Evolutionary conservation across 768 basidiomycete species (phyloP), one percentile per base, ranked within the genome.

Genomic region (Mycena albidolilacea): DNA sequence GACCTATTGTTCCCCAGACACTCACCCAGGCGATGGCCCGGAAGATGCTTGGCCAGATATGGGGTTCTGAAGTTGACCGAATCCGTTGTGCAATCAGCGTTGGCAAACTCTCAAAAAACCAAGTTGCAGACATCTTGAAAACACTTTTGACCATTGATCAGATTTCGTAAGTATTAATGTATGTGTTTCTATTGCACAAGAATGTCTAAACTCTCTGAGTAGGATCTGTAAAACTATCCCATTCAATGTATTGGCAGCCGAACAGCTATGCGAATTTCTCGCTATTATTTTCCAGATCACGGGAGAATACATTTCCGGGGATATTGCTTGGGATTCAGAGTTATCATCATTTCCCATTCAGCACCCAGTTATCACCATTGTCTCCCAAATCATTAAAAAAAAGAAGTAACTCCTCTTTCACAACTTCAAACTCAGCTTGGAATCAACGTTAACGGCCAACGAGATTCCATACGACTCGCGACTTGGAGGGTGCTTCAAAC

Each of bases 231-330:
- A 23, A 23, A 23, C 23, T 2, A 21, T 11, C n/a, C 19, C 21
- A 21, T 12, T 11, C 9, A 19, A 19, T 14, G 30, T 19, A 19
- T 12, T 38, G 14, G 23, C 39, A 17, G 4, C 12, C 39, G 23
- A 12, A 37, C n/a, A 14, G 39, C 9, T 69, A 8, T 69, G 50
- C 61, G 39, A 69, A 1, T 46, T 69, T 35, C 41, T 69, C 10
- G 43, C 17, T 12, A 1, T 6, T 17, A 19, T 63, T 50, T 54
- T 41, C 5, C 60, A 69, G 57, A 55, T 62, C 43, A 69, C 21
- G 1, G 68, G 68, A 1, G 52, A 55, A 1, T 69, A 41, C 15
- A n/a, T 62, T 7, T 54, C 68, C 0, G 17, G 11, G 38, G 68
- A 69, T 21, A 17, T 69, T 21, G 68, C 59, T 17, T 5, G 10